A percentile compares a stretch with the other conserved stretches of the same genome.
These are phyloP conservation scores for Quercus aquifolioides DNA, from an alignment of 306 rosid genomes.

Conservation along the genomic window DNA sequence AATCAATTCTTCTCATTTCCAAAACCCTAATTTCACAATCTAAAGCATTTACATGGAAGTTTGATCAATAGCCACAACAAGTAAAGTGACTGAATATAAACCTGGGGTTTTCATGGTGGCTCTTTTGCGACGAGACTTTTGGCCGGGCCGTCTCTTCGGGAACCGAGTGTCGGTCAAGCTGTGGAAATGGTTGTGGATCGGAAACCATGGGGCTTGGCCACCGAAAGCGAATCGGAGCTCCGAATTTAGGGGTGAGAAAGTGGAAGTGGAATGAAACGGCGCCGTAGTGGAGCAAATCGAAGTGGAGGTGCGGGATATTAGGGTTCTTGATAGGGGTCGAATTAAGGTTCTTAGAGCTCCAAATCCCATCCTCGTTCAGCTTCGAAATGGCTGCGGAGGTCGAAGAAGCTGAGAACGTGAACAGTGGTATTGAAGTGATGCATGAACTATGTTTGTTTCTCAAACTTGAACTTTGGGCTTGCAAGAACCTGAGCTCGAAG, in stretches of 20 bases:
- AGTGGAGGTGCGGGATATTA: constrained; percentile 20
- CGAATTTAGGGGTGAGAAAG: not conserved
- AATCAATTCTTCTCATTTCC: not conserved
- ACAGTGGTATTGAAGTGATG: no score
- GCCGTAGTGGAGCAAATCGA: not conserved
- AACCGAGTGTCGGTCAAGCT: constrained; percentile 79
- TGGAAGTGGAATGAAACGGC: constrained; percentile 21
- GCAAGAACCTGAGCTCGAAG: no score
- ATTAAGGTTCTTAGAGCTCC: constrained; percentile 50
- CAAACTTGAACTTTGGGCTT: no score
- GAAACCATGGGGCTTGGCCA: constrained; percentile 42
- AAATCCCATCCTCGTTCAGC: constrained; percentile 44
- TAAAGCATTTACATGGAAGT: no score
- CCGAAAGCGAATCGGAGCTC: not conserved
- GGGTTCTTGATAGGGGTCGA: constrained; percentile 50
- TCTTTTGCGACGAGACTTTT: constrained; percentile 73
- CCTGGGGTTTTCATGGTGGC: constrained; percentile 75
- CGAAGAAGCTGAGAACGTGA: no score
- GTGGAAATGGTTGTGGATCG: constrained; percentile 48
- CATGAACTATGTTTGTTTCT: no score
- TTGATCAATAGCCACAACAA: not conserved
- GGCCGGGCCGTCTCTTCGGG: constrained; percentile 74
- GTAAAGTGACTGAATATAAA: not conserved
- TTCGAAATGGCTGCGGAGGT: no score
- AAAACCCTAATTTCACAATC: no score